Evolutionary conservation across 176 grass and related monocot species (phyloP).

Genomic region (Puccinellia tenuiflora): DNA sequence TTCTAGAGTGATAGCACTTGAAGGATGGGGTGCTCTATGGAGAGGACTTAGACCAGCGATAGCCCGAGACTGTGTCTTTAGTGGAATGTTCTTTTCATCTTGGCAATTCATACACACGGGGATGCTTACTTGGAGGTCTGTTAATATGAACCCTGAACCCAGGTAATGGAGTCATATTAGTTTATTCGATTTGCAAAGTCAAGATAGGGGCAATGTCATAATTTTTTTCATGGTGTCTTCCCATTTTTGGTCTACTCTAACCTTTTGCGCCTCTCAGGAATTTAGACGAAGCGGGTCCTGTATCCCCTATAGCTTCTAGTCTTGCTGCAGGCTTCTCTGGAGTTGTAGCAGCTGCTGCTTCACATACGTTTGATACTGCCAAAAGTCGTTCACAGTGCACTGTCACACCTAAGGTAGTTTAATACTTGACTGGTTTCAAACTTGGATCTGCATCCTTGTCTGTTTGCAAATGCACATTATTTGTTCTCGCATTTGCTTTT

Average conservation of each 20-base stretch:
- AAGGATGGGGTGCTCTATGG: slow-evolving; percentile 93
- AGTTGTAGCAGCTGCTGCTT: slow-evolving; percentile 63
- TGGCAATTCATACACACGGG: slow-evolving; percentile 84
- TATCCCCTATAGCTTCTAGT: slow-evolving; percentile 70
- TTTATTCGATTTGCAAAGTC: slow-evolving; percentile 15
- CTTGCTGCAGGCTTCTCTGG: slow-evolving; percentile 77
- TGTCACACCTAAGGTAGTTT: slow-evolving; percentile 77
- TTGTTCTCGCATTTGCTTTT: slow-evolving; percentile 13
- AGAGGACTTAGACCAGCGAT: slow-evolving; percentile 76
- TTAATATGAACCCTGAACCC: slow-evolving; percentile 72
- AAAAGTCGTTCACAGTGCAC: slow-evolving; percentile 82
- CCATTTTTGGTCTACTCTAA: slow-evolving; percentile 1
- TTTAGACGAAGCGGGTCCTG: slow-evolving; percentile 66
- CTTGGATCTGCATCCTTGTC: neutral
- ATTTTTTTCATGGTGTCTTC: neutral
- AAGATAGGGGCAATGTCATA: neutral
- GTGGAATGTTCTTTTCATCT: slow-evolving; percentile 86
- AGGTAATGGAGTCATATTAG: slow-evolving; percentile 36
- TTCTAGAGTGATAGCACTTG: slow-evolving; percentile 60
- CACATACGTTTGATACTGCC: slow-evolving; percentile 88
- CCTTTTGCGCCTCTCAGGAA: slow-evolving; percentile 40
- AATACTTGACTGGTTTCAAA: neutral
- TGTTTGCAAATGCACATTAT: slow-evolving; percentile 9
- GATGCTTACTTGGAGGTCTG: slow-evolving; percentile 79
- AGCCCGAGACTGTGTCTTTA: slow-evolving; percentile 74